Base-by-base conservation (phyloP, 345 rosid genomes). In the Odontarrhena argentea region DNA sequence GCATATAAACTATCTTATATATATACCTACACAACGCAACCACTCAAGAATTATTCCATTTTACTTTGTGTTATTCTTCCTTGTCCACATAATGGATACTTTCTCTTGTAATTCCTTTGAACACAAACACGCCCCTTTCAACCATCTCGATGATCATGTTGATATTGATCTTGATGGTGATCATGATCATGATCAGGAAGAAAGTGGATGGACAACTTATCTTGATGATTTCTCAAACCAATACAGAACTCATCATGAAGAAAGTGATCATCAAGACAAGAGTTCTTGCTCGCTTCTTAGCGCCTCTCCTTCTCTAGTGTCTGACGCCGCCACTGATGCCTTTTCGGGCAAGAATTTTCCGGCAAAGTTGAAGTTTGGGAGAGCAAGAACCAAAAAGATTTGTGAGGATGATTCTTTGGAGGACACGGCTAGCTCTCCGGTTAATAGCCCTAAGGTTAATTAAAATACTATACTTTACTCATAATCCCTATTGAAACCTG, bases 361-460 rank as follows among this genome's bases (percentile, higher is more conserved):
- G 3, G 75, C 50, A 50, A 85, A 82, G 38, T 48, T 83, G 52
- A 79, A 65, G 73, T 77, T 78, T 70, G 77, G 82, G 75, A 84
- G 76, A 65, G 79, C 68, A 59, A 84, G 87, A 81, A 74, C 81
- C 70, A 74, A 65, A 41, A 74, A 80, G 54, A 77, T 88, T 55
- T 74, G 45, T 2, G 69, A 68, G 30, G 96, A 88, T 73, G 92
- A 88, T 65, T 86, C 92, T 47, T 80, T 92, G 76, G 96, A 92
- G 70, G 98, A 92, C 59, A 92, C 98, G 60, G 98, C 96, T 52
- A 92, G 86, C 64, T 92, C 98, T 69, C 95, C 96, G 68, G 86
- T 81, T 50, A 85, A 80, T 49, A 85, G 89, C 68, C 92, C 95
- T 57, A 88, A 87, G 89, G 96, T 87, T 62, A 34, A 18, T 18